Base-by-base conservation (phyloP, 441 rosid genomes). In the Erysimum cheiri region DNA sequence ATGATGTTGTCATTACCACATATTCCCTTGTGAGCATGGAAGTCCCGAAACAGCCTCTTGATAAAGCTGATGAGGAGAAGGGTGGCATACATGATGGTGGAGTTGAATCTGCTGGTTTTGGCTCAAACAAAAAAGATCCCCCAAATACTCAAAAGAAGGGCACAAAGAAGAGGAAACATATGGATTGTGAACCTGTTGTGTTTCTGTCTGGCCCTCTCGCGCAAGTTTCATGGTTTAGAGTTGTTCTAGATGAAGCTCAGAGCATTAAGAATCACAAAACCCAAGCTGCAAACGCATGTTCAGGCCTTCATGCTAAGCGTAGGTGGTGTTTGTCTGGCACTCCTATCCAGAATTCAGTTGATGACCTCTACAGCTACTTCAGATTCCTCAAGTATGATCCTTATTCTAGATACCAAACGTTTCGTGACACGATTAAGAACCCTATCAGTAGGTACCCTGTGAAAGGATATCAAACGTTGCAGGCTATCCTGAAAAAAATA, bases 321-420 rank as follows among this genome's bases (percentile, higher is more conserved):
- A 82, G 94, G 68, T 92, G 97, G 97, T 92, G 97, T 82, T 85
- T 92, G 81, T 92, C 97, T 3, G 97, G 97, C 69, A 92, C 97
- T 67, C 97, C 97, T 64, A 83, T 92, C 70, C 97, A 92, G 77
- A 92, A 92, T 84, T 89, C 96, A n/a, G 77, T 92, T 11, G 97
- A 89, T 67, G 97, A 92, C 76, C 93, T 92, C 33, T 92, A 92
- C 74, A 92, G 97, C 81, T 92, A 92, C 80, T 92, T 92, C 73
- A 85, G 91, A 81, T 92, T 92, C 67, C 97, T 92, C 41, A 88
- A 90, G 80, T 92, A 84, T 77, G 85, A 88, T 3, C 94, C 91
- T 44, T 92, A 80, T 75, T 81, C 82, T 62, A 82, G 63, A 76
- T 92, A 84, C 77, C 78, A 54, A 36, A 71, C 72, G 50, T 92